These are phyloP conservation scores for Carex myosuroides DNA, from an alignment of 176 grass and related monocot species.

Conservation along the genomic window DNA sequence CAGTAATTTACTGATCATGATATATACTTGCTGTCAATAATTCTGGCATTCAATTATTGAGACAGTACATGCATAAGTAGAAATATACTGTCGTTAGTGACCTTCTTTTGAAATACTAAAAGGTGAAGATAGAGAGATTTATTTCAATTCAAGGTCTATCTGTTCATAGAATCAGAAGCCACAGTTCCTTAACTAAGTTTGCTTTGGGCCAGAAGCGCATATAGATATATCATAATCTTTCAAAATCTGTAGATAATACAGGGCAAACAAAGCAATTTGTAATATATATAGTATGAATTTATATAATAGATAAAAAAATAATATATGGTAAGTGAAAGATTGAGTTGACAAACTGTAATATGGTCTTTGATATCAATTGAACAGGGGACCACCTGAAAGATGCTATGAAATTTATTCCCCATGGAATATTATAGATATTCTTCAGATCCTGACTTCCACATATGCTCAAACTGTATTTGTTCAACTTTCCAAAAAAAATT, in stretches of 20 bases:
- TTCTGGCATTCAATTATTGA: slow-evolving; percentile 1
- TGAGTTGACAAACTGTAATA: neutral
- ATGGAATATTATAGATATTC: neutral
- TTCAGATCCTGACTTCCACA: too few relatives aligned
- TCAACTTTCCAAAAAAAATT: neutral
- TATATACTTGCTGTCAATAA: neutral
- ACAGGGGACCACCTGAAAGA: neutral
- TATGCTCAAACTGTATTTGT: neutral
- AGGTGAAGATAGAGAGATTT: too few relatives aligned
- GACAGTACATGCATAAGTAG: neutral
- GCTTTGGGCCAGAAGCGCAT: neutral
- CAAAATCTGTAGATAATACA: neutral
- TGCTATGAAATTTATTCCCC: neutral
- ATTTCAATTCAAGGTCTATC: too few relatives aligned
- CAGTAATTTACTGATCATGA: neutral
- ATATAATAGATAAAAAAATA: neutral
- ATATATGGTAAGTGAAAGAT: neutral
- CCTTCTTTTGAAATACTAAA: neutral
- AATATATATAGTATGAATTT: neutral
- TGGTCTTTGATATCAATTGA: neutral
- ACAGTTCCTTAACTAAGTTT: neutral
- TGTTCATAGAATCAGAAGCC: neutral
- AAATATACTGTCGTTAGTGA: too few relatives aligned
- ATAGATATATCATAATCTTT: neutral
- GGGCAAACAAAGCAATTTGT: neutral